Percentiles rank a stretch among this genome's conserved stretches.
phyloP scores from a whole-genome alignment of 2,329 filamentous ascomycete species.

The Fonsecaea monophora region DNA sequence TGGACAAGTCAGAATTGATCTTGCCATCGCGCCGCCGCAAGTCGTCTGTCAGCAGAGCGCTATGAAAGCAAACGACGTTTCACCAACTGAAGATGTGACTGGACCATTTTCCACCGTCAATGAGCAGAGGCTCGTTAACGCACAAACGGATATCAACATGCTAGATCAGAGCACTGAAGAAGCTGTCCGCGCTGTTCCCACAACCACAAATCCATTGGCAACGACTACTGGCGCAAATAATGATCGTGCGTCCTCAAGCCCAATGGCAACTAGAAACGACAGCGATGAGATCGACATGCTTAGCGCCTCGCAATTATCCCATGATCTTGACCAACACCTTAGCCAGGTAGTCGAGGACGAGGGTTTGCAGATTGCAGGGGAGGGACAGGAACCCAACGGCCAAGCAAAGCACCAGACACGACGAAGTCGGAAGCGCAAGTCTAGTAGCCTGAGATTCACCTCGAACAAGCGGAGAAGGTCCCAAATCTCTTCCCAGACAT shows the following conservation, averaged over 20 bases:
- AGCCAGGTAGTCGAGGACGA: conserved; percentile 19
- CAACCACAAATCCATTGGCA: not conserved
- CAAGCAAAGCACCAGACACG: not conserved
- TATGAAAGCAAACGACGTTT: not conserved
- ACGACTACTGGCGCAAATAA: not conserved
- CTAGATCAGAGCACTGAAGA: not conserved
- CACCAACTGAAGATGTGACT: not conserved
- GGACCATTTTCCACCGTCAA: not conserved
- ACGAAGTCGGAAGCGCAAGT: conserved; percentile 30
- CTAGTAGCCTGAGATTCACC: conserved; percentile 11
- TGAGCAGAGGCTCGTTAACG: not conserved
- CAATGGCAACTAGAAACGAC: conserved; percentile 34
- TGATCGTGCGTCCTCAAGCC: not conserved
- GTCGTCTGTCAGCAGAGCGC: not conserved
- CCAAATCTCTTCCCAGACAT: conserved; percentile 19
- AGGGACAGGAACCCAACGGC: not conserved
- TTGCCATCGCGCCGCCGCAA: conserved; percentile 21
- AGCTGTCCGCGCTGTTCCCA: not conserved
- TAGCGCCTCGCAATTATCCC: conserved; percentile 54
- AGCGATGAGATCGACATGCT: conserved; percentile 53
- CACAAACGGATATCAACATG: not conserved
- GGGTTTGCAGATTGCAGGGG: too few relatives aligned
- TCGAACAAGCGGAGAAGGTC: conserved; percentile 27
- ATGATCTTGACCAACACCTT: conserved; percentile 48
- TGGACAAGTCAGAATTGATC: conserved; percentile 23